Conservation (phyloP, 148 eudicot species). For the Amaranthus palmeri region DNA sequence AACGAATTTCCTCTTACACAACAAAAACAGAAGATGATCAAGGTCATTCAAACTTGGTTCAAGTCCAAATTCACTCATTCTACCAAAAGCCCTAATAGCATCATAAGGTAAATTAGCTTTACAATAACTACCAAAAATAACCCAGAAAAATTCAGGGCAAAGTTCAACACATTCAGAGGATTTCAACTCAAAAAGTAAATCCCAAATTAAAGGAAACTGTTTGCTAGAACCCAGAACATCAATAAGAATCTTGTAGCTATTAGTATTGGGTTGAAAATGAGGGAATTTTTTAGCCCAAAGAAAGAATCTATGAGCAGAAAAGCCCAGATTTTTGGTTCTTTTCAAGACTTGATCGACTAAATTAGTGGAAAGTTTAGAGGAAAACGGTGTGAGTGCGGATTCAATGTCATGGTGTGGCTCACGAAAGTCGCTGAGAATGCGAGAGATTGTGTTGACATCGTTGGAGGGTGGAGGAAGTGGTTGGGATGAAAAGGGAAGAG, state of each 20-base stretch:
- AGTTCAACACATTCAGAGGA: constrained; percentile 33
- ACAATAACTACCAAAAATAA: constrained; percentile 58
- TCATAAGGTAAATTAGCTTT: constrained; percentile 67
- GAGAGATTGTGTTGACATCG: constrained; percentile 47
- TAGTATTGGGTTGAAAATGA: constrained; percentile 39
- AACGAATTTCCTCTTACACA: constrained; percentile 62
- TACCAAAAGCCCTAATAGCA: constrained; percentile 57
- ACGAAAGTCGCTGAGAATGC: constrained; percentile 66
- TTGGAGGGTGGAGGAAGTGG: neutral
- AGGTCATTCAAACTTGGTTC: constrained; percentile 44
- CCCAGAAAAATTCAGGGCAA: constrained; percentile 47
- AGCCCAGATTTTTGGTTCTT: constrained; percentile 62
- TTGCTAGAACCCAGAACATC: constrained; percentile 59
- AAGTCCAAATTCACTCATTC: constrained; percentile 67
- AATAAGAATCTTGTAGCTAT: constrained; percentile 50
- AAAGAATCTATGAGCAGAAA: constrained; percentile 78
- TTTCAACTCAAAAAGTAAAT: constrained; percentile 52
- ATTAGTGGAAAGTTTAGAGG: constrained; percentile 35
- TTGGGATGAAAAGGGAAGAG: constrained; percentile 1
- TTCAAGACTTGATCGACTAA: constrained; percentile 66
- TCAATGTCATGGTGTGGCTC: constrained; percentile 70
- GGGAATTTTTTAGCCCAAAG: constrained; percentile 58
- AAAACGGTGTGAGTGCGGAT: constrained; percentile 49
- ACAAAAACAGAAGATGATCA: constrained; percentile 52
- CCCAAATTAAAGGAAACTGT: constrained; percentile 82